Evolutionary conservation across 768 basidiomycete species (phyloP), one percentile per base, ranked within the genome.

Genomic region (Amanita thiersii): DNA sequence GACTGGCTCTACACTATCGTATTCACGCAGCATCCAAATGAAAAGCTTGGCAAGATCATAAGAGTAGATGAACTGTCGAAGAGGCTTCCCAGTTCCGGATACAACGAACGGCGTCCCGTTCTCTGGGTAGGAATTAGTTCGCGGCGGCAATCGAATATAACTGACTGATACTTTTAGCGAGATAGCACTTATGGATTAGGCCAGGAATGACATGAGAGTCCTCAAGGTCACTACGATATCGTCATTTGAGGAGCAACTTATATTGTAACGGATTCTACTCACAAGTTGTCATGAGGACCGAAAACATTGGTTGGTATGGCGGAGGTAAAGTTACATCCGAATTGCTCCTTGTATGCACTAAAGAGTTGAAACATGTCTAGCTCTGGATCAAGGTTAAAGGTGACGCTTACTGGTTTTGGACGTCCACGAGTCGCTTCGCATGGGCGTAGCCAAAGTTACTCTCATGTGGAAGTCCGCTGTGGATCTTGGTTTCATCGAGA

Each of bases 31-130:
- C 70, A 80, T 77, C 90, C 88, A 92, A 56, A 96, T 85, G 70
- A 96, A 94, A 43, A 94, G 70, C 60, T 89, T 94, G 32, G 92
- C 93, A 37, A 97, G 80, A 63, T 98, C 92, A 37, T 77, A 70
- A n/a, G 93, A 96, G 65, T 91, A 97, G 61, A 96, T 93, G 60
- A 97, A 97, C 60, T 97, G 93, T n/a, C 93, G 78, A 25, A 96
- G 73, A 5, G 93, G 93, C 51, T 84, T 89, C 24, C 93, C 93
- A 0, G 88, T 85, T 8, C 93, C 93, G 37, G 80, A 64, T n/a
- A 94, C 86, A 39, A 81, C 68, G 63, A 97, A 93, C 3, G 86
- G 82, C 0, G 86, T 88, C 45, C 70, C 71, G 62, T 86, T 88
- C 66, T 89, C 80, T 79, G 59, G 2, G 11, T 19, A 7, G 36